phyloP scores from a whole-genome alignment of 495 filamentous ascomycete species.

The Tetracladium marchalianum region DNA sequence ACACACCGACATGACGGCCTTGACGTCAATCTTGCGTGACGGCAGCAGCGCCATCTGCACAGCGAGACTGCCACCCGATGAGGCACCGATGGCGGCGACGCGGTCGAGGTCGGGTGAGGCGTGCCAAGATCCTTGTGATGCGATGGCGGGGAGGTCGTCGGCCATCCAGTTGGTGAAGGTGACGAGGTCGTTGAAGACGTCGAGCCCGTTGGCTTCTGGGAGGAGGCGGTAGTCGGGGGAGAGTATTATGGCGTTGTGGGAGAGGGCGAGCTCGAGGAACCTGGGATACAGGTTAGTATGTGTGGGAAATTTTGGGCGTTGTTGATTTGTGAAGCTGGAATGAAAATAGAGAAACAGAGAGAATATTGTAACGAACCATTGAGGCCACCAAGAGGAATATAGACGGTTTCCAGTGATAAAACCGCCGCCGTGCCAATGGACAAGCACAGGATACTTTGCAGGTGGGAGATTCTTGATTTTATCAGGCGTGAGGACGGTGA shows the following conservation, averaged over 20 bases:
- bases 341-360: no score
- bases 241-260: conserved; percentile 30
- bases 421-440: conserved; percentile 6
- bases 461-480: conserved; percentile 1
- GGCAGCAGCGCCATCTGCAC: conserved; percentile 22
- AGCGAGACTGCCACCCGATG: conserved; percentile 24
- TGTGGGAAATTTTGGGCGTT: no score
- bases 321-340: no score
- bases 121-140: background rate
- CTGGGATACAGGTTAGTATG: no score
- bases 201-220: conserved; percentile 35
- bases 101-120: conserved; percentile 2
- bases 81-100: conserved; percentile 5
- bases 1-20: conserved; percentile 3
- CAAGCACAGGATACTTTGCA: conserved; percentile 4
- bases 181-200: conserved; percentile 38
- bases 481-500: conserved; percentile 1
- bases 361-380: conserved; percentile 6
- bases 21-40: conserved; percentile 2
- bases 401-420: conserved; percentile 5
- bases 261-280: no score
- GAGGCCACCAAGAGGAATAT: conserved; percentile 6
- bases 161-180: conserved; percentile 42
- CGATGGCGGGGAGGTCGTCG: background rate
- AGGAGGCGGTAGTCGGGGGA: conserved; percentile 41